Conservation (phyloP, 257 asterid genomes). For the Rhazya stricta region DNA sequence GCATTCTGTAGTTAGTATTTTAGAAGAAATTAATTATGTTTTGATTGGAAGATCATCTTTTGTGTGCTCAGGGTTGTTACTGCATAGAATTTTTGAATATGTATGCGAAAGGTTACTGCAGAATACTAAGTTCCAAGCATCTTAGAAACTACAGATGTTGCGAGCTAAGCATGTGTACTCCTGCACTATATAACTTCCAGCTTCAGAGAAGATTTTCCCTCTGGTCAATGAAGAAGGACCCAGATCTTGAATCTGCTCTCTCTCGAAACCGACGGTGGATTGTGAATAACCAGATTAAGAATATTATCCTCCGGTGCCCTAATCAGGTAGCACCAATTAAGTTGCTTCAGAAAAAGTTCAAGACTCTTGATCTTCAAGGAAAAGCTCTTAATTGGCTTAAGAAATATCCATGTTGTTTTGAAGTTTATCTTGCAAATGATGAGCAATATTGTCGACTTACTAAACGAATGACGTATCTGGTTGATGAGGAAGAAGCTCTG, state of each 20-base stretch:
- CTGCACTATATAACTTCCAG: constrained; percentile 14
- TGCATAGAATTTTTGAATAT: neutral
- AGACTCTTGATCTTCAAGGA: constrained; percentile 79
- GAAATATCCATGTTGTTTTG: constrained; percentile 89
- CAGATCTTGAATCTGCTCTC: constrained; percentile 75
- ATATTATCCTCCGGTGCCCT: constrained; percentile 66
- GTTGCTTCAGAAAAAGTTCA: constrained; percentile 74
- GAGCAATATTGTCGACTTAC: constrained; percentile 59
- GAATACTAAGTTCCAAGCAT: constrained; percentile 28
- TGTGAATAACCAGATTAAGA: constrained; percentile 82
- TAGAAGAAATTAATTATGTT: neutral
- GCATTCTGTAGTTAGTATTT: neutral
- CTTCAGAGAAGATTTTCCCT: constrained; percentile 42
- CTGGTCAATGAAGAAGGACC: constrained; percentile 97
- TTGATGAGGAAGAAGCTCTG: constrained; percentile 81
- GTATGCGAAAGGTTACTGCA: neutral
- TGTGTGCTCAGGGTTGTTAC: neutral
- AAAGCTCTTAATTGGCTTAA: constrained; percentile 82
- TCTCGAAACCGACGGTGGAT: constrained; percentile 85
- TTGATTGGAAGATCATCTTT: neutral
- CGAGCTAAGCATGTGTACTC: constrained; percentile 12
- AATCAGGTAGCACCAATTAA: constrained; percentile 49
- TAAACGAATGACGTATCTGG: constrained; percentile 59
- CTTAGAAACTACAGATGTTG: constrained; percentile 21
- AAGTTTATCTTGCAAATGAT: constrained; percentile 53